These are phyloP conservation scores for Globisporangium megalacanthum DNA, from an alignment of 352 stramenopile species.

Conservation along the genomic window DNA sequence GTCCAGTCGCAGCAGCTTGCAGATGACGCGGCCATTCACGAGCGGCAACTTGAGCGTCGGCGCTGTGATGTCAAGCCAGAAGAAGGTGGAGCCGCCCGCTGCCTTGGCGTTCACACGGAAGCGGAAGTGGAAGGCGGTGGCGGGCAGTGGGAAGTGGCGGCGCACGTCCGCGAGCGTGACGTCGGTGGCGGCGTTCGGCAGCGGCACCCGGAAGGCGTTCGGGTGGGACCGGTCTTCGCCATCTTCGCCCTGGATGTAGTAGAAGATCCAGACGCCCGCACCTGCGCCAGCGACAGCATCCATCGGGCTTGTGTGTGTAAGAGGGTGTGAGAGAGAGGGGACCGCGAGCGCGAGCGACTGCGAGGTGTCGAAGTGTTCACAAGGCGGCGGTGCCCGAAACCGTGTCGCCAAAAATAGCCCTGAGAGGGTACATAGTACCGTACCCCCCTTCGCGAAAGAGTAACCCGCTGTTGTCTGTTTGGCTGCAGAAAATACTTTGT, in stretches of 20 bases:
- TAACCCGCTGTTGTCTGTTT: no score
- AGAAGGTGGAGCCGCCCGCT: conserved; percentile 51
- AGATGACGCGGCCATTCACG: conserved; percentile 73
- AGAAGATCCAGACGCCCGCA: conserved; percentile 68
- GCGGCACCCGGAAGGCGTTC: conserved; percentile 69
- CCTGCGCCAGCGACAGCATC: conserved; percentile 5
- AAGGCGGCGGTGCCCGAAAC: no score
- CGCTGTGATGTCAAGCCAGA: conserved; percentile 66
- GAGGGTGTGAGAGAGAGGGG: neutral
- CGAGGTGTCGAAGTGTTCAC: no score
- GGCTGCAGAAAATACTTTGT: no score
- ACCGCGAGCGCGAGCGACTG: neutral
- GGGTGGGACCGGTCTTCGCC: conserved; percentile 78
- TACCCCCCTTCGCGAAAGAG: no score
- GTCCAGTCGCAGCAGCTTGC: conserved; percentile 70
- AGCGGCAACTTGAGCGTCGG: conserved; percentile 63
- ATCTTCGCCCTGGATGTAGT: conserved; percentile 86
- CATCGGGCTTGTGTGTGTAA: conserved; percentile 6
- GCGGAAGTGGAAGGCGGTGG: conserved; percentile 71
- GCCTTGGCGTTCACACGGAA: conserved; percentile 72
- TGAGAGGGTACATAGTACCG: no score
- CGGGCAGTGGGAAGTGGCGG: conserved; percentile 52
- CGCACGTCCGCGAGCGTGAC: conserved; percentile 72
- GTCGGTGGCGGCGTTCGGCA: conserved; percentile 23
- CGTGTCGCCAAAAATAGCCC: no score